Base-by-base conservation (phyloP, 2,329 filamentous ascomycete species). In the Hortaea werneckii region DNA sequence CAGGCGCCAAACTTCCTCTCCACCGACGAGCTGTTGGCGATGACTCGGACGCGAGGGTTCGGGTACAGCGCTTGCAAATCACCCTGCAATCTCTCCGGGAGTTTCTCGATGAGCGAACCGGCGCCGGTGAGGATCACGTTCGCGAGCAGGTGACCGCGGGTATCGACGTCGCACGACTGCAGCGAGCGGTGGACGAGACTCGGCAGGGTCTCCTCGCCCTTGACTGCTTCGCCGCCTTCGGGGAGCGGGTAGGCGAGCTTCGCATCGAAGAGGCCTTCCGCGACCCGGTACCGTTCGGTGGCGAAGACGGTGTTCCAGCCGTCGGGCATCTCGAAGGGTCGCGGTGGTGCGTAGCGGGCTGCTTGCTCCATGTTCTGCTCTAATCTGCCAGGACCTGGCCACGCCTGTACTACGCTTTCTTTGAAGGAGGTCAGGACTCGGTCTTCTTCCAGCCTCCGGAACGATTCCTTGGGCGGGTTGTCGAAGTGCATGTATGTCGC, bases 231-330 rank as follows among this genome's bases (percentile, higher is more conserved):
- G 32, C 32, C 32, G n/a, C 9, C 8, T 9, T 9, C 8, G n/a
- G 32, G n/a, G 32, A n/a, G n/a, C 5, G 61, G 66, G 44, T 87
- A 79, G 3, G 85, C 84, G 34, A 83, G 85, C 44, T 79, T 80
- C 56, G 88, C 83, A 63, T 96, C 90, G 75, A 92, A 98, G 65
- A 98, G 77, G 37, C 86, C 86, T 69, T 98, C 92, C 1, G 83
- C 82, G 8, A 87, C 83, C 55, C 81, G 80, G 75, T 84, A 95
- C 42, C 92, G 82, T 65, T 95, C 89, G 46, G 83, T 77, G 51
- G 86, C 83, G 73, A 95, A 98, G 68, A 95, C 84, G 65, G 94
- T 86, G 71, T 96, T 98, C 71, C 84, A 89, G 42, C 92, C 92
- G 62, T 96, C 87, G 7, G 92, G 92, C 78, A 98, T 92, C 71